Base-by-base conservation (phyloP, 2,329 filamentous ascomycete species). In the Pseudonectria foliicola region DNA sequence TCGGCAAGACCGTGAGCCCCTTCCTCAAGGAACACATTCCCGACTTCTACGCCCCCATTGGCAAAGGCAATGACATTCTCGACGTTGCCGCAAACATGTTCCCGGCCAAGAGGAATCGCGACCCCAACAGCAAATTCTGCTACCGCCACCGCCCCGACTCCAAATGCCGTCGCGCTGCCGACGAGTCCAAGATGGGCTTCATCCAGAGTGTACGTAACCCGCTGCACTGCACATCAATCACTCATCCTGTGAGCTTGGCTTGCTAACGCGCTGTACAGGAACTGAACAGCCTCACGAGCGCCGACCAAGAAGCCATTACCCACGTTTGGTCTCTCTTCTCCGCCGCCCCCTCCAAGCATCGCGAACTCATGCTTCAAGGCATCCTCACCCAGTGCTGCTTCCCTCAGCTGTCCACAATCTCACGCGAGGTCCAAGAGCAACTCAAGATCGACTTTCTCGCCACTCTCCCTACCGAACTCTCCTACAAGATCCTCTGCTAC, bases 271-370 rank as follows among this genome's bases (percentile, higher is more conserved):
- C 34, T 33, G 14, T 37, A 5, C 18, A 89, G 81, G 84, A 92
- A 60, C 77, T 96, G 34, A 84, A 90, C 50, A 80, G 75, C 30
- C 74, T 95, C 24, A 82, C 88, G 5, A 76, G 83, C 43, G 80
- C 77, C 45, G 92, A 98, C 58, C 88, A 95, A 62, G 87, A 95
- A 63, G 89, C 85, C 54, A 95, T 98, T 52, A 87, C 89, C 24
- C 90, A 95, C 54, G 89, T 96, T 37, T 98, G 92, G 92, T 94
- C 90, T 0, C 72, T 96, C 31, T 98, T 98, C 67, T 96, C 90
- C 1, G 92, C 92, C 26, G 89, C 92, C 1, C 92, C 92, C 0
- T 76, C 87, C 8, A 95, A 93, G 57, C 90, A 96, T 55, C 82
- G 92, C 49, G 90, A 94, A 44, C 73, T 98, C 40, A 96, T 98